Base-by-base conservation (phyloP, 2,329 filamentous ascomycete species). In the Fusarium sp. region DNA sequence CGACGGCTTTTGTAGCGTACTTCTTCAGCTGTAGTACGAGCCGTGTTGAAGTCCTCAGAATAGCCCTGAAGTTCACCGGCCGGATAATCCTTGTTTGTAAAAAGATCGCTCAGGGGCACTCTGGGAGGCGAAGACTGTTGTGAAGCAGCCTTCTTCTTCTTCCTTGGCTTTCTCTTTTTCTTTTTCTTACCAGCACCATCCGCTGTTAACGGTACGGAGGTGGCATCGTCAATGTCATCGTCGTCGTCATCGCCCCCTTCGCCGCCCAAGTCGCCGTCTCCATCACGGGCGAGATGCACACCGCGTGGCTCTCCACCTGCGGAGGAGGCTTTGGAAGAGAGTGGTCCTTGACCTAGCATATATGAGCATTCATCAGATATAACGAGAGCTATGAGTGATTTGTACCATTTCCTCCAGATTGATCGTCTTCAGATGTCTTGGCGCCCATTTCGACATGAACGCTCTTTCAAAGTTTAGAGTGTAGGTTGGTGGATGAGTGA, bases 271-370 rank as follows among this genome's bases (percentile, higher is more conserved):
- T 69, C 78, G 6, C 79, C 78, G 52, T 84, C 82, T 9, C 81
- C 81, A 57, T 84, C 82, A 41, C 78, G 76, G 61, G 78, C 76
- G 40, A 78, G 65, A 59, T 83, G 80, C 7, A 68, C 68, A 33
- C 81, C 82, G 9, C 79, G 78, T 39, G 80, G 79, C 61, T 82
- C 79, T 47, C 82, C 82, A 41, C 81, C 80, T 49, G 67, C 58
- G 52, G 69, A 62, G 40, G 56, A 58, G 44, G 65, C 43, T 27
- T 65, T 59, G 47, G 61, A 48, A 14, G 69, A 60, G 57, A 63
- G 62, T 30, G 71, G 58, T 46, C 67, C 65, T 35, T 60, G 57
- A 40, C 71, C 71, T 73, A 30, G 13, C 2, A 19, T 3, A 5
- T 41, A 56, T 73, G 14, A 72, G 69, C 19, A 32, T 40, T 22